Base-by-base conservation (phyloP, 768 basidiomycete genomes). In the Coprinellus micaceus region DNA sequence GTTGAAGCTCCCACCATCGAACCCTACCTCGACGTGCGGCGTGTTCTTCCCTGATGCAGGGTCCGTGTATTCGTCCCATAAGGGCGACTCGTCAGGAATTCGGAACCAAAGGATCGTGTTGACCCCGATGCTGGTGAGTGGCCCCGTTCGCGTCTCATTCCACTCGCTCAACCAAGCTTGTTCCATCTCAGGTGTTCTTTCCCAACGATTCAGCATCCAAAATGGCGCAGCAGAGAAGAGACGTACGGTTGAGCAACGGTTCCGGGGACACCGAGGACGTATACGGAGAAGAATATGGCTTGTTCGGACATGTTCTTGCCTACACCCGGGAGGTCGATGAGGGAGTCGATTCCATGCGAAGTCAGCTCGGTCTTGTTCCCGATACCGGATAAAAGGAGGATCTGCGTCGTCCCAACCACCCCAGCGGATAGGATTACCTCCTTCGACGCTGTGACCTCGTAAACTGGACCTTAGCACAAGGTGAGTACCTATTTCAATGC, bases 401-500 rank as follows among this genome's bases (percentile, higher is more conserved):
- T 57, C 21, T 66, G 66, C 0, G 63, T 55, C 17, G 66, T 60
- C 22, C 64, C 63, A 17, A 64, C 55, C 2, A 59, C 50, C 0
- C 67, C 66, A 4, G 62, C 66, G 2, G 58, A 62, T 17, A 84
- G 59, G 12, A 84, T 69, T 37, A 84, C 71, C 61, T 84, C 82
- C 57, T 76, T 78, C 56, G 62, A 61, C 0, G 80, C 82, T 9
- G 58, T 71, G 1, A 70, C 76, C 2, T 66, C 67, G 56, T 48
- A 53, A 2, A 22, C 22, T 39, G 39, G 22, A 36, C 24, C 33
- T 36, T n/a, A n/a, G n/a, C n/a, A n/a, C n/a, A n/a, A n/a, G n/a
- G 45, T 26, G 22, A 26, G 25, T 19, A 19, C 41, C 41, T 44
- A 10, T 19, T 44, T 44, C 21, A 44, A 19, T 22, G 41, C 9